phyloP scores from a whole-genome alignment of 192 early-diverging fungal species.

The Oehlia diaphana region DNA sequence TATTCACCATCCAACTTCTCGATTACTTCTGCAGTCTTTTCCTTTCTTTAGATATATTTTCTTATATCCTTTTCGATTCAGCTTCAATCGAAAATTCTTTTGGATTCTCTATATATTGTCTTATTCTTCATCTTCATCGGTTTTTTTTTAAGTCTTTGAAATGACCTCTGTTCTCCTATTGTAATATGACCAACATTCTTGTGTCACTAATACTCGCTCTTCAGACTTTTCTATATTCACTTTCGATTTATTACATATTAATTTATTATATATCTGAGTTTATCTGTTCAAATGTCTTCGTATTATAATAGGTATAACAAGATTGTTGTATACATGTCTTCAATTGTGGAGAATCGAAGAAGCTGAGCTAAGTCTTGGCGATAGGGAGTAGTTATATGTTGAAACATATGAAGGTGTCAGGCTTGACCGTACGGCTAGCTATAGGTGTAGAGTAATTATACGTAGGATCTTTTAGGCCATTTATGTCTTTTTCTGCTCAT shows the following conservation, averaged over 20 bases:
- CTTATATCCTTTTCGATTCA: background rate
- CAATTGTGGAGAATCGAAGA: too few relatives aligned
- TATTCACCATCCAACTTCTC: too few relatives aligned
- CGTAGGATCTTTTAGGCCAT: too few relatives aligned
- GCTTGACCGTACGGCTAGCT: too few relatives aligned
- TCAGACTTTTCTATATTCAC: background rate
- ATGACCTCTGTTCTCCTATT: too few relatives aligned
- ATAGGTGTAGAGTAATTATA: too few relatives aligned
- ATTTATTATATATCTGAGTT: background rate
- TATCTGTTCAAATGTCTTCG: background rate
- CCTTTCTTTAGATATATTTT: background rate
- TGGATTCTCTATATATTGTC: background rate
- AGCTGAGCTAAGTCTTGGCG: too few relatives aligned
- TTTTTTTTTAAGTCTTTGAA: too few relatives aligned
- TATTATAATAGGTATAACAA: background rate
- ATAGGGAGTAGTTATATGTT: too few relatives aligned
- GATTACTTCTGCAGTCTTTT: background rate
- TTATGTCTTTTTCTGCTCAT: too few relatives aligned
- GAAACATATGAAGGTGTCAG: too few relatives aligned
- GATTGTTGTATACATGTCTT: too few relatives aligned
- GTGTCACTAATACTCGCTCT: background rate
- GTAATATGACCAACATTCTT: background rate
- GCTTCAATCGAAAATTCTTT: background rate
- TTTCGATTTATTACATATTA: background rate
- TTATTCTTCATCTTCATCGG: background rate